phyloP scores from a whole-genome alignment of 805 yeast species.

The Wickerhamiella hasegawae region DNA sequence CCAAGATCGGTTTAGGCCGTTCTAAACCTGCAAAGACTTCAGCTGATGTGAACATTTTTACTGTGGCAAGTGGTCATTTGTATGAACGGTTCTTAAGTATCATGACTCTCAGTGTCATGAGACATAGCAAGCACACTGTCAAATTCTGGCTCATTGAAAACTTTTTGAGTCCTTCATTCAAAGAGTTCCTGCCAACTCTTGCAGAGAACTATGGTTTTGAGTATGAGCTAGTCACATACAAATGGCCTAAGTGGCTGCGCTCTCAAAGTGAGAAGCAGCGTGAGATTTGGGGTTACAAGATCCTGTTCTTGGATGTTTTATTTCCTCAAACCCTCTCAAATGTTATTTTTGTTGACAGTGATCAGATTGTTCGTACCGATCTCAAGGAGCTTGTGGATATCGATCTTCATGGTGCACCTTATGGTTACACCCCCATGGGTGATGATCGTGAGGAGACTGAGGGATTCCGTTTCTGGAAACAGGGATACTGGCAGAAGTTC shows the following conservation, averaged over 20 bases:
- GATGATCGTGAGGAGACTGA: constrained; percentile 67
- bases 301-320: constrained; percentile 69
- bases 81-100: constrained; percentile 60
- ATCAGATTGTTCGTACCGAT: constrained; percentile 66
- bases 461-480: constrained; percentile 81
- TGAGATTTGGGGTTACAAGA: constrained; percentile 77
- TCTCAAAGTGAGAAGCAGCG: constrained; percentile 65
- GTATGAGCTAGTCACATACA: constrained; percentile 65
- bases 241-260: constrained; percentile 87
- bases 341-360: constrained; percentile 76
- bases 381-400: constrained; percentile 48
- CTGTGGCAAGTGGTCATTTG: constrained; percentile 68
- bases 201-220: constrained; percentile 46
- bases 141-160: constrained; percentile 82
- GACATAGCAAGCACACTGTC: constrained; percentile 44
- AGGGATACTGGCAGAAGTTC: constrained; percentile 71
- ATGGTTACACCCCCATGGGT: constrained; percentile 79
- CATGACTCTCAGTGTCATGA: constrained; percentile 68
- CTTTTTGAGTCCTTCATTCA: constrained; percentile 58
- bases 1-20: background rate
- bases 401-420: constrained; percentile 68
- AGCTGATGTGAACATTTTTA: constrained; percentile 63
- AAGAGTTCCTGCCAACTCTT: constrained; percentile 38
- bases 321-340: constrained; percentile 66
- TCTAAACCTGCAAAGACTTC: background rate